These are phyloP conservation scores for Beauveria australis DNA, from an alignment of 2,329 filamentous ascomycete species.

Conservation along the genomic window DNA sequence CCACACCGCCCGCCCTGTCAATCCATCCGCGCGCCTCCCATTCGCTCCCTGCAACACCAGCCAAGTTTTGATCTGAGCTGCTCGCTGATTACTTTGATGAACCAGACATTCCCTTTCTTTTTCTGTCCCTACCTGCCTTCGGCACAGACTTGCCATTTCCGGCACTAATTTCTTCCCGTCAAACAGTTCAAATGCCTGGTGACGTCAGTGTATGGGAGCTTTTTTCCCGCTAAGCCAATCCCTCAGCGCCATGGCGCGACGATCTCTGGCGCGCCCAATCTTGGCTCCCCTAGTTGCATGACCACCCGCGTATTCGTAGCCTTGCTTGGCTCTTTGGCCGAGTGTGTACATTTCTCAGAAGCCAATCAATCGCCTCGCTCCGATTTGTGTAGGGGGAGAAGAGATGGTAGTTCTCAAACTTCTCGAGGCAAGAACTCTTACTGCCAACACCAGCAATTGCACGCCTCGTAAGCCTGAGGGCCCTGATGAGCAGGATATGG, in stretches of 20 bases:
- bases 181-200: background rate
- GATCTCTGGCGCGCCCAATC: background rate
- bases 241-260: background rate
- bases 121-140: background rate
- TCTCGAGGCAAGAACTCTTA: no score
- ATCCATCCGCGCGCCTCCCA: no score
- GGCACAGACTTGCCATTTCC: background rate
- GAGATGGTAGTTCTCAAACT: no score
- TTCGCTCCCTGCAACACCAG: background rate
- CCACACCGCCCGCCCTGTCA: no score
- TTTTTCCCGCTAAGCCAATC: background rate
- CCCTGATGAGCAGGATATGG: no score
- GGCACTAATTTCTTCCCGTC: background rate
- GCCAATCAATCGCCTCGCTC: no score
- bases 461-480: no score
- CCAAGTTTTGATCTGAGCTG: background rate
- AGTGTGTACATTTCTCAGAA: no score
- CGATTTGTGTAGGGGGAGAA: no score
- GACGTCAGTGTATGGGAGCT: constrained; percentile 3
- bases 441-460: no score
- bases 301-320: background rate
- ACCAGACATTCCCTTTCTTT: background rate
- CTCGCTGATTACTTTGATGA: background rate
- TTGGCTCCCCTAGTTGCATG: background rate
- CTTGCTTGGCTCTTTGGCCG: no score